phyloP scores from a whole-genome alignment of 768 basidiomycete genomes.

The Guyanaporus albipodus region DNA sequence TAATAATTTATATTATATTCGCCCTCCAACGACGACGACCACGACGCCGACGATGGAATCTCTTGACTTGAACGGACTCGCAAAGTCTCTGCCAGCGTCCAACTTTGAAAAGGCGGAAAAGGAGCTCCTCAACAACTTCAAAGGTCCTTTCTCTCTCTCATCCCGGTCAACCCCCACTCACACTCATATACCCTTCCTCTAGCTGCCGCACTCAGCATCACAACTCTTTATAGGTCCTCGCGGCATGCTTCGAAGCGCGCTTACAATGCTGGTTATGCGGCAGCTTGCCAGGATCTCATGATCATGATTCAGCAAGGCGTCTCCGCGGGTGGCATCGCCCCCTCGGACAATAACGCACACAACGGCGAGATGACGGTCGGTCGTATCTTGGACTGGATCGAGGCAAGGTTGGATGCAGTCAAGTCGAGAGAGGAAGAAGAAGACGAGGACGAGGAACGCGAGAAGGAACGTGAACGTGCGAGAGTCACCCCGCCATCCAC shows the following conservation, averaged over 20 bases:
- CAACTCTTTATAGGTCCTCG: constrained; percentile 79
- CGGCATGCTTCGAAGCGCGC: constrained; percentile 72
- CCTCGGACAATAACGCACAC: constrained; percentile 40
- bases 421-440: constrained; percentile 74
- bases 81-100: constrained; percentile 64
- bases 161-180: not conserved
- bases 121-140: constrained; percentile 76
- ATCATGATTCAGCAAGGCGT: constrained; percentile 82
- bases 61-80: constrained; percentile 76
- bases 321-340: constrained; percentile 50
- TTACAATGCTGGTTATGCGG: constrained; percentile 75
- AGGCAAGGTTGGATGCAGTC: constrained; percentile 75
- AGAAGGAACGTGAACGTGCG: constrained; percentile 47
- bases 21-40: constrained; percentile 5
- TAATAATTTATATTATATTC: too few species aligned
- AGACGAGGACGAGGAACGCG: constrained; percentile 74
- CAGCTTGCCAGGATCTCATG: constrained; percentile 77
- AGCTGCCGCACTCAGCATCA: constrained; percentile 84
- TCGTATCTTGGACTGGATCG: constrained; percentile 80
- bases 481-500: constrained; percentile 25
- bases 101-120: constrained; percentile 76
- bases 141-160: constrained; percentile 43
- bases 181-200: constrained; percentile 20
- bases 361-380: constrained; percentile 70
- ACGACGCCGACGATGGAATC: constrained; percentile 52